phyloP scores from a whole-genome alignment of 2,329 filamentous ascomycete species.

The Penicillium brevicompactum region DNA sequence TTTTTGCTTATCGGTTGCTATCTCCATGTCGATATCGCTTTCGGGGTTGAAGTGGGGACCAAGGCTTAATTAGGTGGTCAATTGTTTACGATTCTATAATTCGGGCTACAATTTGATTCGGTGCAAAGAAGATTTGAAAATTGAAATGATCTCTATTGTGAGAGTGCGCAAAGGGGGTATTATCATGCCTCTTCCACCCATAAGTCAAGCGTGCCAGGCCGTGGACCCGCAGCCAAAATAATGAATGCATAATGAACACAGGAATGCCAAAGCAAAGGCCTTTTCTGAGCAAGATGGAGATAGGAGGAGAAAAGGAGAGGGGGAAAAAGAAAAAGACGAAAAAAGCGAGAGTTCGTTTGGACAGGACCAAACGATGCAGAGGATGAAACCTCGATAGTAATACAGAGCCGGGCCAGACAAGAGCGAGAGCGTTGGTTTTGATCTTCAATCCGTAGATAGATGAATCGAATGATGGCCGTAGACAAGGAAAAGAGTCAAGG shows the following conservation, averaged over 20 bases:
- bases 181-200: slow-evolving; percentile 16
- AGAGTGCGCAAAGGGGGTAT: slow-evolving; percentile 25
- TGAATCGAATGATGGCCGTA: not conserved
- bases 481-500: slow-evolving; percentile 10
- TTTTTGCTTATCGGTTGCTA: slow-evolving; percentile 14
- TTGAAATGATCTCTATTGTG: slow-evolving; percentile 22
- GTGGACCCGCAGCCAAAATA: slow-evolving; percentile 3
- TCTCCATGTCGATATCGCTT: not conserved
- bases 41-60: not conserved
- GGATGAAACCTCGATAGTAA: slow-evolving; percentile 31
- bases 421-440: not conserved
- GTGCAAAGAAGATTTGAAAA: not conserved
- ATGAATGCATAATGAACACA: slow-evolving; percentile 11
- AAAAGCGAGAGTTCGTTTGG: slow-evolving; percentile 16
- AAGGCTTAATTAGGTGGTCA: too few species aligned
- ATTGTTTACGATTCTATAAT: not conserved
- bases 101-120: not conserved
- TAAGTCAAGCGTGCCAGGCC: slow-evolving; percentile 7
- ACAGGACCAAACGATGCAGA: slow-evolving; percentile 9
- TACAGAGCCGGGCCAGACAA: slow-evolving; percentile 32
- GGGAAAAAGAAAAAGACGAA: slow-evolving; percentile 4
- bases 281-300: slow-evolving; percentile 13
- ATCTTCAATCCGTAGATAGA: not conserved
- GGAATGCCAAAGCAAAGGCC: slow-evolving; percentile 11
- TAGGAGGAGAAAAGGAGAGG: slow-evolving; percentile 3